Evolutionary conservation across 2,329 filamentous ascomycete species (phyloP).

Genomic region (Diplodia seriata): DNA sequence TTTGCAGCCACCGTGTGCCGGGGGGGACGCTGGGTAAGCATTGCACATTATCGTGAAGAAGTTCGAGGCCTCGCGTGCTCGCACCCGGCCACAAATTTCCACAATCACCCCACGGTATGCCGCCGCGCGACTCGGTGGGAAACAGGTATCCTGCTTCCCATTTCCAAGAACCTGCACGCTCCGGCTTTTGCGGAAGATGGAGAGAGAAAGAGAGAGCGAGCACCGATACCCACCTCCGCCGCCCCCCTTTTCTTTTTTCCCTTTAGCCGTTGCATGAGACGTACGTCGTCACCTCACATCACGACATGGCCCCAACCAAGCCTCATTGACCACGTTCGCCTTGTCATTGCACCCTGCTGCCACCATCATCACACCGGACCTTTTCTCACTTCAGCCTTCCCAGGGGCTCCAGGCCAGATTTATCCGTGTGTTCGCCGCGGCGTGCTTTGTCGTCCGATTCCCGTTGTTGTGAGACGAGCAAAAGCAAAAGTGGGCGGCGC

Average conservation of each 20-base stretch:
- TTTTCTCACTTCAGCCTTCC: not conserved
- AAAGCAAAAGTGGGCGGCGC: not conserved
- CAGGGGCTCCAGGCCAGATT: not conserved
- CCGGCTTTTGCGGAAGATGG: not conserved
- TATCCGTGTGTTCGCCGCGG: too few relatives aligned
- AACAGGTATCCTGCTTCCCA: not conserved
- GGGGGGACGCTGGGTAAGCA: too few relatives aligned
- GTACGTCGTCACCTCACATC: slow-evolving; percentile 11
- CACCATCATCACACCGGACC: not conserved
- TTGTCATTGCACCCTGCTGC: not conserved
- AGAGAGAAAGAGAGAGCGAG: not conserved
- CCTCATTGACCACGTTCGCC: not conserved
- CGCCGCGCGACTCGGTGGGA: too few relatives aligned
- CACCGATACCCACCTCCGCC: not conserved
- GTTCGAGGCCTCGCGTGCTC: too few relatives aligned
- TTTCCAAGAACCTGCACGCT: not conserved
- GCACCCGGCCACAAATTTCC: too few relatives aligned
- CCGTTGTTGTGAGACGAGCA: not conserved
- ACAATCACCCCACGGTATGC: too few relatives aligned
- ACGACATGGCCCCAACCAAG: not conserved
- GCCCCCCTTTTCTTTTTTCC: not conserved
- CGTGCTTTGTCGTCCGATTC: too few relatives aligned
- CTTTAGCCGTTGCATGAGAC: not conserved
- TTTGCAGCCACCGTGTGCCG: too few relatives aligned
- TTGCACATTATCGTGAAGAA: too few relatives aligned